Evolutionary conservation across 345 rosid species (phyloP).

Genomic region (Schrenkiella parvula): DNA sequence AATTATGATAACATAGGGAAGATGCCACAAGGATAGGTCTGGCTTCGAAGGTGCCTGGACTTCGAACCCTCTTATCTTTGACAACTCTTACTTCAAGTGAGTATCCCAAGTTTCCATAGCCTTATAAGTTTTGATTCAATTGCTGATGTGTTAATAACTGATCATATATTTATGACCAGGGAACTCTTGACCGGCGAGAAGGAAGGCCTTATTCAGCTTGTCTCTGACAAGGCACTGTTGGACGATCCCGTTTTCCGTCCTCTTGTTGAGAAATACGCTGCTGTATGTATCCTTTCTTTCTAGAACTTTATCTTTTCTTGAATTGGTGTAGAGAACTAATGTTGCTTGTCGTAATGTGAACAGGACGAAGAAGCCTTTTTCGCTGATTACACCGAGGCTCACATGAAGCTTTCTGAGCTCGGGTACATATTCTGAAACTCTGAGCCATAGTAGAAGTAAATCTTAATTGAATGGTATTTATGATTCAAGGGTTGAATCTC

Average conservation of each 20-base stretch:
- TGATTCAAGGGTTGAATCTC: not conserved
- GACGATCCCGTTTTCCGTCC: constrained; percentile 85
- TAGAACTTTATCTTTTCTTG: not conserved
- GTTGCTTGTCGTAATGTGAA: not conserved
- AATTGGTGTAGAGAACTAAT: not conserved
- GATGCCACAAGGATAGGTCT: constrained; percentile 94
- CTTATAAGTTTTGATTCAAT: not conserved
- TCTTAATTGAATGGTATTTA: not conserved
- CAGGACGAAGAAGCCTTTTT: constrained; percentile 97
- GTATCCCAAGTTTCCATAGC: not conserved
- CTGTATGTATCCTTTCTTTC: constrained; percentile 35
- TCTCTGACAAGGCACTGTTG: constrained; percentile 81
- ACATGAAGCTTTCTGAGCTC: constrained; percentile 87
- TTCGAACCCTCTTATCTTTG: constrained; percentile 75
- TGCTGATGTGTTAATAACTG: not conserved
- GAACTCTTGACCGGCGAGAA: constrained; percentile 81
- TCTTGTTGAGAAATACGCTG: constrained; percentile 85
- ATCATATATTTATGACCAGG: constrained; percentile 32
- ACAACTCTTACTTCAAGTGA: constrained; percentile 89
- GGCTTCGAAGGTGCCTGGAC: constrained; percentile 99
- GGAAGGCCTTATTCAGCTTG: constrained; percentile 78
- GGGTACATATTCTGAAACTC: constrained; percentile 49
- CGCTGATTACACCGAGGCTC: constrained; percentile 75
- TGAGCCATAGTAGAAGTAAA: not conserved
- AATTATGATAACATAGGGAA: constrained; percentile 50